Base-by-base conservation (phyloP, 2,329 filamentous ascomycete species). In the Didymella exigua region DNA sequence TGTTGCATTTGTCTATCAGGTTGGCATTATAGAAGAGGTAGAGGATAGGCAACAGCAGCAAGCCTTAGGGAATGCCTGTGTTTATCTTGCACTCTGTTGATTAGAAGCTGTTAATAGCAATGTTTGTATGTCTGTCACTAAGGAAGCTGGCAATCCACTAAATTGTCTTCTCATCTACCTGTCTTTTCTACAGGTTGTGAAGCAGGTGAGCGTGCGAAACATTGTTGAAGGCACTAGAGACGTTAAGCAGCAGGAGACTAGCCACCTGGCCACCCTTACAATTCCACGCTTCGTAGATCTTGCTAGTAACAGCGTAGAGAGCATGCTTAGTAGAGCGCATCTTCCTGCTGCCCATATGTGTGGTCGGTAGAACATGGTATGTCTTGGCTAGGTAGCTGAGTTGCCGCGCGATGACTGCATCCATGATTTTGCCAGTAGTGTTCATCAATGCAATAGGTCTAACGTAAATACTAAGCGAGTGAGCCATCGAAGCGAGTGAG, bases 211-310 rank as follows among this genome's bases (percentile, higher is more conserved):
- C 23, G n/a, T 41, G 23, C 18, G n/a, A 41, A 23, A 41, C 23
- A 14, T 41, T 41, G 11, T 67, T 71, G 21, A 38, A 38, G 36
- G 36, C 19, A 5, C 66, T 60, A 2, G 63, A 67, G 19, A 74
- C 56, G 54, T 75, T 62, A 1, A 75, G 62, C 4, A 67, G 44
- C 2, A 73, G 65, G n/a, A 75, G 55, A 23, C 62, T 70, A n/a
- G 59, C 67, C 5, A 73, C 63, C 29, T 65, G 30, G 14, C 29
- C 21, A 30, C 45, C 24, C 2, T 44, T 50, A 19, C 49, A 31
- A 33, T 60, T 62, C 62, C 49, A 73, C 42, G 24, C 38, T 42
- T 42, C 9, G 24, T 42, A 42, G n/a, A 44, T 44, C 41, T 44
- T 44, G 21, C 31, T 7, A 27, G 27, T 44, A 11, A 44, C 18